Evolutionary conservation across 768 basidiomycete species (phyloP).

Genomic region (Dentipellis sp.): DNA sequence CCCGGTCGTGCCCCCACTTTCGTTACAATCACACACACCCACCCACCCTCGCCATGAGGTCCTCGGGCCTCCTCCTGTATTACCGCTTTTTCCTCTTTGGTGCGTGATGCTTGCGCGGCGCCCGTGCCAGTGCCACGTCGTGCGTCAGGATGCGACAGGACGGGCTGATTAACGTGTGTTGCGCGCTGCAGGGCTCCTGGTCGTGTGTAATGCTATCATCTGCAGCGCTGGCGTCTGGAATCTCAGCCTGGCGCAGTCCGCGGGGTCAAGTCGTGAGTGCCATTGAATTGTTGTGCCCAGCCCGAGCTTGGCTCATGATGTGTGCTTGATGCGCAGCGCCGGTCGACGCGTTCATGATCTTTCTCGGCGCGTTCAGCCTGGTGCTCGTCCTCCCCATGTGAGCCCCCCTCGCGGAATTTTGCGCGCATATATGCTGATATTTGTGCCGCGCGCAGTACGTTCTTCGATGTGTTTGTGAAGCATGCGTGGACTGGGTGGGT

Average conservation of each 20-base stretch:
- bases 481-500: slow-evolving; percentile 6
- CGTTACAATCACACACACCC: background rate
- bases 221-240: slow-evolving; percentile 15
- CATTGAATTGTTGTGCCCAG: background rate
- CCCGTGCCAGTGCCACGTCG: background rate
- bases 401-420: background rate
- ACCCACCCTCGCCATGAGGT: background rate
- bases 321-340: background rate
- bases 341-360: slow-evolving; percentile 12
- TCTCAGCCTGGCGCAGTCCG: slow-evolving; percentile 3
- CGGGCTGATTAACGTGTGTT: no score
- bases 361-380: slow-evolving; percentile 13
- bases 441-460: background rate
- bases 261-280: background rate
- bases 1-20: background rate
- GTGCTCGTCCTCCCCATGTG: slow-evolving; percentile 8
- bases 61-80: background rate
- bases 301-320: no score
- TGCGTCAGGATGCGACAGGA: background rate
- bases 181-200: slow-evolving; percentile 3
- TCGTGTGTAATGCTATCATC: slow-evolving; percentile 12
- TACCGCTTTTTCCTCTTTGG: slow-evolving; percentile 1
- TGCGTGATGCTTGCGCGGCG: background rate
- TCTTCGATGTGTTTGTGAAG: slow-evolving; percentile 4
- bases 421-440: background rate